Base-by-base conservation (phyloP, 352 stramenopile species). In the Phytophthora fragariae region DNA sequence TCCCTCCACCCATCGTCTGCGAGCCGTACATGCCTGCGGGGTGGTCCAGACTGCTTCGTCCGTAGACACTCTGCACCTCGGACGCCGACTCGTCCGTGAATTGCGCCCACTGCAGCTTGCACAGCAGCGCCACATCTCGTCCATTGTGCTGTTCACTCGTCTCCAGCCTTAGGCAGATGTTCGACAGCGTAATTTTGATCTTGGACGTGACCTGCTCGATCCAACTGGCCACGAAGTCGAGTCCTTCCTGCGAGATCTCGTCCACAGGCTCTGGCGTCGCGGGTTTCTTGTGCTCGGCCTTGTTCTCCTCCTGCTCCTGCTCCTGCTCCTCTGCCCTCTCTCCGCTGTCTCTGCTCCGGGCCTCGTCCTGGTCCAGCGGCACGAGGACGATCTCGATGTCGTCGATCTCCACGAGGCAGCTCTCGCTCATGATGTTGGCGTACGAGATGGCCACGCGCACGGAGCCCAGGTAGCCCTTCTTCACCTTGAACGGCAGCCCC, bases 141-240 rank as follows among this genome's bases (percentile, higher is more conserved):
- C 74, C 85, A 50, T 82, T 89, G 46, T 87, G 73, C 19, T 85
- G 70, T 33, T 92, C 81, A 8, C 84, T 78, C 0, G 90, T 93
- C 72, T 95, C 89, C 14, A 97, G 61, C 1, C 87, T 77, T 37
- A 95, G 54, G 33, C 90, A 97, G 60, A 97, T 89, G 69, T 97
- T 97, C 19, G 90, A 92, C 52, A 97, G 57, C 39, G 90, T 97
- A 7, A 97, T 79, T 72, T 97, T 97, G 72, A 97, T 95, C 67
- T 96, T 97, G 50, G 89, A 95, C 62, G 90, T 96, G 12, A 97
- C 90, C 49, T 95, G 90, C 64, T 97, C 90, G 60, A 97, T 97
- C 90, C 90, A 97, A 56, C 86, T 94, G 21, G 90, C 90, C 29
- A 97, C 90, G 72, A 97, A 97, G 72, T 97, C 90, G 24, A 97